Conservation (phyloP, 2,329 filamentous ascomycete genomes). For the Neopestalotiopsis clavispora region DNA sequence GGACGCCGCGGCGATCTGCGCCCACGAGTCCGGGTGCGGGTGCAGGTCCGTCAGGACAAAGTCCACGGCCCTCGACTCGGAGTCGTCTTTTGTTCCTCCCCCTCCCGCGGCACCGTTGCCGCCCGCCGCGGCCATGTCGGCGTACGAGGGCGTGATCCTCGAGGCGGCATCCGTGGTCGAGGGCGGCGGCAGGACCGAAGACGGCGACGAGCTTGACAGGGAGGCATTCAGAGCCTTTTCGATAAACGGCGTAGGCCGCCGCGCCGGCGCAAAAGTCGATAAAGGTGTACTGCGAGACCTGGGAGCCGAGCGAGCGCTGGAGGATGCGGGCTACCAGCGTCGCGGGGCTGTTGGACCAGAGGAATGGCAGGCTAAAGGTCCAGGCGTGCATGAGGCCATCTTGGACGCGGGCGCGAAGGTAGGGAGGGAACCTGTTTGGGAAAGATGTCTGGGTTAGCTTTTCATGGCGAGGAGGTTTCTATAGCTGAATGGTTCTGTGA, state of each 20-base stretch:
- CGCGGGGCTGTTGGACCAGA: conserved; percentile 64
- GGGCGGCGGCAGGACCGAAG: conserved; percentile 3
- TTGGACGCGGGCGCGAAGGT: conserved; percentile 69
- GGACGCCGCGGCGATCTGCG: conserved; percentile 53
- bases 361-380: conserved; percentile 61
- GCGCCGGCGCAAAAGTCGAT: conserved; percentile 80
- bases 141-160: conserved; percentile 26
- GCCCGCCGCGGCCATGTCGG: conserved; percentile 25
- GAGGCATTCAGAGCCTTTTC: conserved; percentile 61
- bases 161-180: conserved; percentile 18
- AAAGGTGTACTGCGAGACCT: conserved; percentile 61
- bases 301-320: conserved; percentile 50
- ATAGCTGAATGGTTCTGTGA: neutral
- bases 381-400: conserved; percentile 68
- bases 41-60: conserved; percentile 72
- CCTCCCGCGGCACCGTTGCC: conserved; percentile 13
- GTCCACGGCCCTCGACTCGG: conserved; percentile 42
- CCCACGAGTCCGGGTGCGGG: conserved; percentile 67
- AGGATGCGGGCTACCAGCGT: conserved; percentile 64
- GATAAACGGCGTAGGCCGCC: conserved; percentile 71
- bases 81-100: conserved; percentile 3
- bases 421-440: conserved; percentile 63
- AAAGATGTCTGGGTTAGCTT: neutral
- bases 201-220: neutral
- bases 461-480: neutral